phyloP scores from a whole-genome alignment of 1,284 basidiomycete species.

The Volvariella surrecta region DNA sequence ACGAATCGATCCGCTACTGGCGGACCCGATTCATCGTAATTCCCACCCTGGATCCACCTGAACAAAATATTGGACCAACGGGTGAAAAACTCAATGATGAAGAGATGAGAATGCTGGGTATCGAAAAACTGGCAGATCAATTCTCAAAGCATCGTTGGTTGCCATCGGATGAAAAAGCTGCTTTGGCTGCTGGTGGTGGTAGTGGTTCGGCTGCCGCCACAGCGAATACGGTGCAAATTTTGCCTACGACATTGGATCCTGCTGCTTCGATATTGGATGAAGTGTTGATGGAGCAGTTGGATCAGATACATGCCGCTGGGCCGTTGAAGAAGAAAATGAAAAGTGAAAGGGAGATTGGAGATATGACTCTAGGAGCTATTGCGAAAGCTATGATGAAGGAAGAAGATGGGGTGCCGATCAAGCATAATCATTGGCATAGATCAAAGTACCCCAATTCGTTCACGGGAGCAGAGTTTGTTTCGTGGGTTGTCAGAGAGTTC shows the following conservation, averaged over 20 bases:
- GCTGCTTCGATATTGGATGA: conserved; percentile 74
- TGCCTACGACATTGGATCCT: conserved; percentile 79
- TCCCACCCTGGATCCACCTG: conserved; percentile 68
- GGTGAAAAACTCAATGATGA: conserved; percentile 78
- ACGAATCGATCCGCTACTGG: conserved; percentile 85
- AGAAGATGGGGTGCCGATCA: conserved; percentile 69
- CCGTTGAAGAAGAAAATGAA: conserved; percentile 72
- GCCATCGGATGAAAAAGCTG: conserved; percentile 46
- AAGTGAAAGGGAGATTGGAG: conserved; percentile 61
- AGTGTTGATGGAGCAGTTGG: conserved; percentile 66
- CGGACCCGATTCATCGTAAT: conserved; percentile 93
- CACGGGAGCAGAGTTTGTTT: conserved; percentile 79
- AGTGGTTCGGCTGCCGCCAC: conserved; percentile 17
- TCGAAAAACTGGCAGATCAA: conserved; percentile 85
- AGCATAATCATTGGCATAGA: conserved; percentile 70
- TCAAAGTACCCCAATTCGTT: conserved; percentile 70
- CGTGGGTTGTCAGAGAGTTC: conserved; percentile 83
- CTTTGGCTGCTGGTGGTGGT: conserved; percentile 3
- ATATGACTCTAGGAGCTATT: conserved; percentile 51
- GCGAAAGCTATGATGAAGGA: conserved; percentile 82
- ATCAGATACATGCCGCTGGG: conserved; percentile 68
- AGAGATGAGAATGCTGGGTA: conserved; percentile 83
- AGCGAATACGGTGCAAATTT: conserved; percentile 54
- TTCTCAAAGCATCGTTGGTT: conserved; percentile 80
- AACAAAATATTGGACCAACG: conserved; percentile 41